These are phyloP conservation scores for Penicillium waksmanii DNA, from an alignment of 495 filamentous ascomycete species.

Conservation along the genomic window DNA sequence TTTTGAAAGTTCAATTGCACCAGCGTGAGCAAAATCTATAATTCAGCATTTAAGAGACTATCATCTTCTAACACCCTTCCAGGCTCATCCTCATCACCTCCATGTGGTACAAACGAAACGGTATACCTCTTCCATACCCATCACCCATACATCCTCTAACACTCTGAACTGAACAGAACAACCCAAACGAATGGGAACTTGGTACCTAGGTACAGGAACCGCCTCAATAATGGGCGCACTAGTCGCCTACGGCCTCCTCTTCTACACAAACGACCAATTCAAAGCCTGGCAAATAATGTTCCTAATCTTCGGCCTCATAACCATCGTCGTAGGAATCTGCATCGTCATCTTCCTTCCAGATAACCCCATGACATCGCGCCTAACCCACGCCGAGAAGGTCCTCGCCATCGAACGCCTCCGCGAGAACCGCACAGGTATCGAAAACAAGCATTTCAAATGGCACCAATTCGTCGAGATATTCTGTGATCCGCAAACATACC, in stretches of 20 bases:
- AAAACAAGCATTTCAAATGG: constrained; percentile 59
- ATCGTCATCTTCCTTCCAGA: constrained; percentile 51
- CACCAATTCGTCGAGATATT: constrained; percentile 47
- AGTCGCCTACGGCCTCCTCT: constrained; percentile 50
- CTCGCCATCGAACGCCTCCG: constrained; percentile 58
- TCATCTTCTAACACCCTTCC: constrained; percentile 45
- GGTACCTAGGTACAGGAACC: constrained; percentile 67
- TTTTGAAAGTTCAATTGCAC: constrained; percentile 67
- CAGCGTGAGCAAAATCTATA: constrained; percentile 45
- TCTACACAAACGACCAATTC: constrained; percentile 32
- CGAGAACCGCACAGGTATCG: constrained; percentile 57
- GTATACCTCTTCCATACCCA: constrained; percentile 5
- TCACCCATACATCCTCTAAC: neutral
- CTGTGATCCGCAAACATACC: constrained; percentile 34
- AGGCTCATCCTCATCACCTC: constrained; percentile 37
- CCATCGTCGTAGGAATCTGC: constrained; percentile 35
- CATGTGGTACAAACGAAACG: constrained; percentile 38
- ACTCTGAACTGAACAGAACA: constrained; percentile 48
- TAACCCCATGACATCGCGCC: constrained; percentile 51
- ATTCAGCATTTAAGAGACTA: constrained; percentile 40
- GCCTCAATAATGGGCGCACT: constrained; percentile 66
- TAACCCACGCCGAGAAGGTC: constrained; percentile 48
- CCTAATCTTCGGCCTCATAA: constrained; percentile 43
- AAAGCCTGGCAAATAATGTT: constrained; percentile 46
- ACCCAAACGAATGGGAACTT: constrained; percentile 61